Evolutionary conservation across 495 filamentous ascomycete genomes (phyloP).

Genomic region (Lophiostoma macrostomum): DNA sequence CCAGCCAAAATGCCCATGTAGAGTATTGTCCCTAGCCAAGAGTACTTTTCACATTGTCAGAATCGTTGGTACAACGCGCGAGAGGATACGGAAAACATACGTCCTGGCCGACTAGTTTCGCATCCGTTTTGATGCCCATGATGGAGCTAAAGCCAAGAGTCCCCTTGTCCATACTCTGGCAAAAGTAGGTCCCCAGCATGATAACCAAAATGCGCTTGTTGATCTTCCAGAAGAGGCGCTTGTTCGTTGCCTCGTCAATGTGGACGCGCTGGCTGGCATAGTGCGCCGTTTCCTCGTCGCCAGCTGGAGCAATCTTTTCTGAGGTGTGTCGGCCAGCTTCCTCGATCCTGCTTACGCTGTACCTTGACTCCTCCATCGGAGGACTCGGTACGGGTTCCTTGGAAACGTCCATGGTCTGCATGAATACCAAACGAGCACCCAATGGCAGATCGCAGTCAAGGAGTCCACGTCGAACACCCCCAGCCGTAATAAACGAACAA

Average conservation of each 20-base stretch:
- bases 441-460: too few relatives aligned
- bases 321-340: too few relatives aligned
- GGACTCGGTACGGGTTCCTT: too few relatives aligned
- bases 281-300: too few relatives aligned
- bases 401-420: too few relatives aligned
- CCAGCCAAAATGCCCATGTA: not conserved
- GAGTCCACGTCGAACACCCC: too few relatives aligned
- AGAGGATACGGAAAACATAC: not conserved
- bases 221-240: not conserved
- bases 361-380: too few relatives aligned
- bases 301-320: too few relatives aligned
- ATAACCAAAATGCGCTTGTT: not conserved
- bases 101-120: not conserved
- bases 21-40: not conserved
- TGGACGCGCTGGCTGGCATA: too few relatives aligned
- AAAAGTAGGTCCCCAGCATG: not conserved
- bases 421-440: too few relatives aligned
- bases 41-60: not conserved
- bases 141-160: not conserved
- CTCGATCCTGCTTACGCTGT: too few relatives aligned
- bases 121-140: not conserved
- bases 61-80: not conserved
- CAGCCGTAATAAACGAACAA: too few relatives aligned
- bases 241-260: not conserved
- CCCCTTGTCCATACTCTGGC: not conserved